A percentile compares a stretch with the other conserved stretches of the same genome.
Conservation (phyloP, 768 basidiomycete genomes). For the Pleurotus ostreatus region DNA sequence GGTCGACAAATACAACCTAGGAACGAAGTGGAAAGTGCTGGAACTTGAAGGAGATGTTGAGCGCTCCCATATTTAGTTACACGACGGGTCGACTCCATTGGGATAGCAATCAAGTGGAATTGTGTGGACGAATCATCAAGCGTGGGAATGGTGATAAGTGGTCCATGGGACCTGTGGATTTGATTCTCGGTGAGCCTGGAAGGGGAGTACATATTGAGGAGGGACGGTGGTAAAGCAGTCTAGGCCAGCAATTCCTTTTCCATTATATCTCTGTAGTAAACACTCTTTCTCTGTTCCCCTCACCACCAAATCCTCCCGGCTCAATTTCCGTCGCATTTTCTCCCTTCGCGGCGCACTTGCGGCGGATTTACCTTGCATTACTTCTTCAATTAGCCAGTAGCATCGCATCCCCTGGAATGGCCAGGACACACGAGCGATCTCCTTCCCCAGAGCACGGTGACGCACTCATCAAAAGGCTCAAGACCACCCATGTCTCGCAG, state of each 20-base stretch:
- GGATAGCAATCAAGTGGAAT: no score
- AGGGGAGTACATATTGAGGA: neutral
- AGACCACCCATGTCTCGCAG: constrained; percentile 22
- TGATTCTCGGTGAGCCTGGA: constrained; percentile 7
- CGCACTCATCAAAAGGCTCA: constrained; percentile 22
- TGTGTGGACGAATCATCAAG: neutral
- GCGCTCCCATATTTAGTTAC: no score
- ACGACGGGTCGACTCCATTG: no score
- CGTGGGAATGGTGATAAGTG: neutral
- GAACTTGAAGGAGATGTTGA: no score
- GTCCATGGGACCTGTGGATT: constrained; percentile 1
- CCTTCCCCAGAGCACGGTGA: constrained; percentile 17
- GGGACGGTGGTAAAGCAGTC: neutral
- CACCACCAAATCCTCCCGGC: neutral
- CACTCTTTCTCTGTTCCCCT: neutral
- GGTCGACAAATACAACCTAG: no score
- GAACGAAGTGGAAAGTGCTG: no score
- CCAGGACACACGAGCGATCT: constrained; percentile 23
- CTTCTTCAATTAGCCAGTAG: no score
- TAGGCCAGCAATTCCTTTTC: constrained; percentile 2
- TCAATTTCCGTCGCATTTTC: neutral
- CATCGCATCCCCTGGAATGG: constrained; percentile 15
- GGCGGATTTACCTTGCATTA: no score
- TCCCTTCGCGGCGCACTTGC: neutral
- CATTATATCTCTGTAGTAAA: neutral